Base-by-base conservation (phyloP, 768 basidiomycete genomes). In the Neoboletus brunneissimus region DNA sequence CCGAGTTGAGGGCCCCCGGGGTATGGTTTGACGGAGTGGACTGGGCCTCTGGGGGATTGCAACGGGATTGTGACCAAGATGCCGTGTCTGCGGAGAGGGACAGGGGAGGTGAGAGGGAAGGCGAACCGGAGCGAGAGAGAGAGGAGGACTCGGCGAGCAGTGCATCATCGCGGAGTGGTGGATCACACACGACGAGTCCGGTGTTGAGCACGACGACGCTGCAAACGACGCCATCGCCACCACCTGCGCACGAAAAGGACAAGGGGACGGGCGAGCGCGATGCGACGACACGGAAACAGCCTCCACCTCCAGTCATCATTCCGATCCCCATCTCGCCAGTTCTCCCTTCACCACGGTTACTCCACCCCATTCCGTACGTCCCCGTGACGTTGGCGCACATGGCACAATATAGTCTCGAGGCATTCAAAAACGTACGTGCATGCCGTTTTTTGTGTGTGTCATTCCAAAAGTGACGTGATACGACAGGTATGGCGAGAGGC, bases 161-260 rank as follows among this genome's bases (percentile, higher is more conserved):
- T 49, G 68, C 77, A 16, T 77, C 79, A 23, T 77, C 77, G n/a
- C 76, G 76, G 48, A 79, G 77, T 43, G 77, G 77, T 48, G 77
- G 75, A 9, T 86, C 84, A 5, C 84, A 85, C 22, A 76, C 68
- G 57, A 89, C 88, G 20, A 89, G 87, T 60, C 89, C 88, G 0
- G 87, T 89, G 4, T 66, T 89, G 27, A 88, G 87, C 13, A 86
- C 87, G 1, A 81, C 85, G 9, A 91, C 88, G 8, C 65, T 90
- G 31, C 85, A 86, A 58, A 91, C 88, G n/a, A 89, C 88, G 8
- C 88, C 88, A 0, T 87, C 85, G 2, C 88, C 88, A 0, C 85
- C 87, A 0, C 88, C 88, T 27, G 63, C 70, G 2, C 67, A 65
- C 16, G 70, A 71, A 53, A 74, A 74, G 56, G 72, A 72, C 13